Percentiles rank a stretch among this genome's conserved stretches.
Conservation (phyloP, 768 basidiomycete species). For the Psilocybe sp. region DNA sequence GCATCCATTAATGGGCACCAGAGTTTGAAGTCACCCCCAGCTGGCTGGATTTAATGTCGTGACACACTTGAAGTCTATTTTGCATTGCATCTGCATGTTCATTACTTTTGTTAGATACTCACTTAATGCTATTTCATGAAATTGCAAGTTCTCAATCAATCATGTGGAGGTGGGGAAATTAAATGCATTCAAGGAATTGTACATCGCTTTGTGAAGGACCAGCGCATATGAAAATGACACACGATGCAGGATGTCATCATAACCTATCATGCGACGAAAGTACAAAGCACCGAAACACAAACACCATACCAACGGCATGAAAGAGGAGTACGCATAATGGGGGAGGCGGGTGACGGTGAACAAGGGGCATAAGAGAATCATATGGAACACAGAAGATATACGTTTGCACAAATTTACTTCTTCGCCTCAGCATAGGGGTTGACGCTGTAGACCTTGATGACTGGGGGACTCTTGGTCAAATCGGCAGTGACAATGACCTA, state of each 20-base stretch:
- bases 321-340: conserved; percentile 10
- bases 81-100: neutral
- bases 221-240: too few species aligned
- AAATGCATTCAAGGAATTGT: too few species aligned
- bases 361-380: conserved; percentile 3
- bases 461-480: conserved; percentile 91
- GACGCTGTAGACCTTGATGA: conserved; percentile 96
- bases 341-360: conserved; percentile 6
- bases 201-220: too few species aligned
- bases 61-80: neutral
- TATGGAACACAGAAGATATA: conserved; percentile 1
- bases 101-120: neutral
- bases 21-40: conserved; percentile 23
- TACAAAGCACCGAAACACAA: conserved; percentile 16
- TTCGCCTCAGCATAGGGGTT: conserved; percentile 79
- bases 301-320: conserved; percentile 21
- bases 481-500: conserved; percentile 95
- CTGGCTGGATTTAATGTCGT: conserved; percentile 25
- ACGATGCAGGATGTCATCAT: neutral
- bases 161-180: too few species aligned
- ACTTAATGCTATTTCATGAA: neutral
- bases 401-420: conserved; percentile 13
- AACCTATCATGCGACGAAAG: conserved; percentile 10
- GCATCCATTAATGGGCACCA: conserved; percentile 24
- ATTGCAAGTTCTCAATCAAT: too few species aligned